phyloP scores from a whole-genome alignment of 2,329 filamentous ascomycete genomes.

The Aspergillus quadrilineatus region DNA sequence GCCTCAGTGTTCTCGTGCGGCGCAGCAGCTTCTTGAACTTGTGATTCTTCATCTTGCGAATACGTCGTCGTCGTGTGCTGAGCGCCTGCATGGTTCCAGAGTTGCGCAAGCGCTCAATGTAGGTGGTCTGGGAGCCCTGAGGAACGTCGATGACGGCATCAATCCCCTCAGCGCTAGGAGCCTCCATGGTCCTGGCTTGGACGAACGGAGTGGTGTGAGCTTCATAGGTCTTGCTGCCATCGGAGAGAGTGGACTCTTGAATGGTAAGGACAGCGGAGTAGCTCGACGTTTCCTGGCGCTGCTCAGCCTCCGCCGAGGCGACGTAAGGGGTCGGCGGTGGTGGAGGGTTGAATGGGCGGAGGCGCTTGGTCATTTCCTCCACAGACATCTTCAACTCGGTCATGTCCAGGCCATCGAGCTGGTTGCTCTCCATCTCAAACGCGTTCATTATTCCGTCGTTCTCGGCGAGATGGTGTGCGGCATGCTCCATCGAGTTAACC shows the following conservation, averaged over 20 bases:
- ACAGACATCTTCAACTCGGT: conserved; percentile 64
- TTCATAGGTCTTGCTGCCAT: conserved; percentile 53
- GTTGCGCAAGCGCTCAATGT: conserved; percentile 67
- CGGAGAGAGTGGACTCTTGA: conserved; percentile 52
- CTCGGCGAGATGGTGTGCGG: conserved; percentile 32
- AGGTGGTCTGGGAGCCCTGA: conserved; percentile 43
- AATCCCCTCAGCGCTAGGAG: conserved; percentile 29
- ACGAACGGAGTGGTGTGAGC: conserved; percentile 53
- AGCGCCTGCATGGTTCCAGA: conserved; percentile 70
- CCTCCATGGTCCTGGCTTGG: conserved; percentile 39
- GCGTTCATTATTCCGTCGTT: conserved; percentile 37
- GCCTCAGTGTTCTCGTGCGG: conserved; percentile 80
- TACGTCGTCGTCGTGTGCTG: conserved; percentile 86
- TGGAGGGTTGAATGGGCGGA: conserved; percentile 82
- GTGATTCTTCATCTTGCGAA: conserved; percentile 99
- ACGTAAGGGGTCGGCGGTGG: conserved; percentile 66
- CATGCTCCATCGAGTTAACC: conserved; percentile 45
- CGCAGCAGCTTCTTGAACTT: conserved; percentile 99
- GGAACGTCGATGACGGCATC: conserved; percentile 59
- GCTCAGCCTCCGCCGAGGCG: conserved; percentile 34
- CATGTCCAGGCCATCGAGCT: conserved; percentile 52
- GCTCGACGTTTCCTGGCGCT: conserved; percentile 38
- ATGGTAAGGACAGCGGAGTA: conserved; percentile 54
- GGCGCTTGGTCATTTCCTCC: conserved; percentile 66
- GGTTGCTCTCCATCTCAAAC: conserved; percentile 35